Percentiles rank a stretch among this genome's conserved stretches.
phyloP scores from a whole-genome alignment of 345 rosid species.

The Salix koriyanagi region DNA sequence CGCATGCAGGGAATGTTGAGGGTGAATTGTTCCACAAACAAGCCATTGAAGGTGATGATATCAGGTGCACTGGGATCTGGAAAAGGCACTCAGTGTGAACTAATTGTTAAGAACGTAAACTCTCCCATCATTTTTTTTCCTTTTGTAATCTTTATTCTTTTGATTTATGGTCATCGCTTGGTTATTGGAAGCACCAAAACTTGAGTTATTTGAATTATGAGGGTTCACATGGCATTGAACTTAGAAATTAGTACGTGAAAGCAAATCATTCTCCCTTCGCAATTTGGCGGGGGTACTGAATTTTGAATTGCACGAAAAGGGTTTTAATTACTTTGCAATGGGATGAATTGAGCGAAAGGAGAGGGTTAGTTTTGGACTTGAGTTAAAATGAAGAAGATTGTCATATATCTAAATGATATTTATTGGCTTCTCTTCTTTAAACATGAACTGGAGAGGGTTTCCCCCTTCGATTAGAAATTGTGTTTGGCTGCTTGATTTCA shows the following conservation, averaged over 20 bases:
- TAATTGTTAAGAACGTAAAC: constrained; percentile 68
- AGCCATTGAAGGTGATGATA: constrained; percentile 84
- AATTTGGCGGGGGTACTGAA: background rate
- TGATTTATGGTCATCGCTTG: background rate
- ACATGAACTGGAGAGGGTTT: background rate
- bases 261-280: background rate
- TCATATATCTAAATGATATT: background rate
- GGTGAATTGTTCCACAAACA: constrained; percentile 45
- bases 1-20: constrained; percentile 31
- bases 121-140: background rate
- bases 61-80: constrained; percentile 94
- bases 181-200: background rate
- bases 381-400: background rate
- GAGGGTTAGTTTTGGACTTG: background rate
- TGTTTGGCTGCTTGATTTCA: background rate
- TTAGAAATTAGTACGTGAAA: background rate
- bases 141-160: background rate
- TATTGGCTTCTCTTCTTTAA: background rate
- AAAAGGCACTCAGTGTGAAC: constrained; percentile 88
- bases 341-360: background rate
- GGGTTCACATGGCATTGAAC: background rate
- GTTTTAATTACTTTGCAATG: background rate
- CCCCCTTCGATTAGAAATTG: background rate
- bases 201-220: background rate
- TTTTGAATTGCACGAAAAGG: background rate